Conservation (phyloP, 2,329 filamentous ascomycete genomes). For the Elsinoe australis region DNA sequence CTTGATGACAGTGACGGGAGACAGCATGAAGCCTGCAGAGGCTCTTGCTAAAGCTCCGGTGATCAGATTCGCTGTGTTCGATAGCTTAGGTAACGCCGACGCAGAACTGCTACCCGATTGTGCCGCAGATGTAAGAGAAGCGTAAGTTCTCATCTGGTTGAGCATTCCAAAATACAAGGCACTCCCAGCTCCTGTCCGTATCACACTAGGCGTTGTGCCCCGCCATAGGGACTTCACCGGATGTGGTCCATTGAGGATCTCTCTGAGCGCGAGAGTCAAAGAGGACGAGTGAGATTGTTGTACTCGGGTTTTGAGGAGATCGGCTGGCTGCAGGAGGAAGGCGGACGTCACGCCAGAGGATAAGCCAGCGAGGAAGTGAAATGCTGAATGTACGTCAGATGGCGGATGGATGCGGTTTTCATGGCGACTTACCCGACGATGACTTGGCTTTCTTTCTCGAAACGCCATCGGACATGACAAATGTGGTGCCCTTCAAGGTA, state of each 20-base stretch:
- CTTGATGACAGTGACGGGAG: conserved; percentile 94
- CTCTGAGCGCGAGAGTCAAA: conserved; percentile 59
- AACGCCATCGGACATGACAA: conserved; percentile 21
- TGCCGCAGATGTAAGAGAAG: conserved; percentile 29
- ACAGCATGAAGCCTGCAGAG: conserved; percentile 80
- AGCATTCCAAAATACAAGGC: conserved; percentile 90
- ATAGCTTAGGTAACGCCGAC: conserved; percentile 61
- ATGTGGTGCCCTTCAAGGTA: neutral
- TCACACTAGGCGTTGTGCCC: conserved; percentile 83
- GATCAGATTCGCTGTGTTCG: conserved; percentile 73
- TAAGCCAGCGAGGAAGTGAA: conserved; percentile 84
- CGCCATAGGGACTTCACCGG: conserved; percentile 77
- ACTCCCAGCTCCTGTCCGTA: conserved; percentile 85
- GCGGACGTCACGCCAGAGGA: conserved; percentile 81
- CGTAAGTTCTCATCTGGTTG: conserved; percentile 50
- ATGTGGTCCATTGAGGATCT: conserved; percentile 58
- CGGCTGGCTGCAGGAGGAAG: conserved; percentile 84
- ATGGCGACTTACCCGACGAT: conserved; percentile 17
- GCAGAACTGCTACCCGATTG: conserved; percentile 22
- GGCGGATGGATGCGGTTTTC: neutral
- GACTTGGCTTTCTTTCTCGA: conserved; percentile 20
- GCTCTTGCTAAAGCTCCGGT: conserved; percentile 80
- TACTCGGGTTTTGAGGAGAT: conserved; percentile 91
- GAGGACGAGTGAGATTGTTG: conserved; percentile 71
- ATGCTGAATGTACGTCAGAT: conserved; percentile 43